These are phyloP conservation scores for Pichia sporocuriosa DNA, from an alignment of 805 yeast species.

Conservation along the genomic window DNA sequence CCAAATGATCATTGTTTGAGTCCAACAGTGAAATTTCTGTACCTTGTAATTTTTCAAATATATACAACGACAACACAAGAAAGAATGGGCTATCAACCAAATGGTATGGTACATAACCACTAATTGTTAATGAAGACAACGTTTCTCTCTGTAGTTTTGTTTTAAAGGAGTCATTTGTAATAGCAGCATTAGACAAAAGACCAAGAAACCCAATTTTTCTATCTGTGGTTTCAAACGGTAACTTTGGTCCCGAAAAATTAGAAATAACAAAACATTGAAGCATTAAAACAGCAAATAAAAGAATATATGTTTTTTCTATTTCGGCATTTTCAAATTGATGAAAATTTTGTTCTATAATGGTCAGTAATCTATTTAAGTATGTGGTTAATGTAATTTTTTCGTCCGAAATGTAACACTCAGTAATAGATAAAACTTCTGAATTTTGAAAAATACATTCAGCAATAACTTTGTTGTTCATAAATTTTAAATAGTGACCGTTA, in stretches of 20 bases:
- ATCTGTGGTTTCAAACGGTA: constrained; percentile 28
- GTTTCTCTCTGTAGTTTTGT: constrained; percentile 6
- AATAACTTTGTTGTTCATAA: constrained; percentile 11
- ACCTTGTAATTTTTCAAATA: constrained; percentile 37
- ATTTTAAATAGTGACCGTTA: constrained; percentile 26
- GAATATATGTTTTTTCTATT: constrained; percentile 11
- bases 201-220: constrained; percentile 12
- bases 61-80: constrained; percentile 35
- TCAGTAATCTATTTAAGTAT: constrained; percentile 2
- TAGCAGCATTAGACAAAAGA: constrained; percentile 20
- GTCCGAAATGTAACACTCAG: constrained; percentile 3
- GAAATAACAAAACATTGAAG: constrained; percentile 66
- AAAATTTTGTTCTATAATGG: background rate
- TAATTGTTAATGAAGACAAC: constrained; percentile 17
- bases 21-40: constrained; percentile 26
- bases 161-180: constrained; percentile 19
- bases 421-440: background rate
- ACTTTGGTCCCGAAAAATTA: constrained; percentile 79
- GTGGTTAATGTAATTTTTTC: background rate
- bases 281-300: constrained; percentile 46
- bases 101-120: constrained; percentile 66
- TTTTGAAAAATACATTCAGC: constrained; percentile 15
- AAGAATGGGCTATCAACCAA: constrained; percentile 46
- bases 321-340: background rate
- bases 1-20: constrained; percentile 11